phyloP scores from a whole-genome alignment of 257 asterid genomes.

The Solanum acaule region DNA sequence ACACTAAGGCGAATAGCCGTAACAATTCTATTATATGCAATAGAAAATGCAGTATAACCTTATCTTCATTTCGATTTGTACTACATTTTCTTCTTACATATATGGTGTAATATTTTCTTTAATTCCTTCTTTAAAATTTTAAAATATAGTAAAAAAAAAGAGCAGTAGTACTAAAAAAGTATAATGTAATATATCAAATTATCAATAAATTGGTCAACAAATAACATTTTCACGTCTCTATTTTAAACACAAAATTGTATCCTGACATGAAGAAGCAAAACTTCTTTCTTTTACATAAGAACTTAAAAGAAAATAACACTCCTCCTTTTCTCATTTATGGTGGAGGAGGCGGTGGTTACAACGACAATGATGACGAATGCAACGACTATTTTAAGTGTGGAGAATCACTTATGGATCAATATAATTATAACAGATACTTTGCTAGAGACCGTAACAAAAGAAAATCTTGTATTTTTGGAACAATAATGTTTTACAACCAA shows the following conservation, averaged over 20 bases:
- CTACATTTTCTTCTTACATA: background rate
- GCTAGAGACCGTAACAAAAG: background rate
- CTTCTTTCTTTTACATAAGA: background rate
- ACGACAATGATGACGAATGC: background rate
- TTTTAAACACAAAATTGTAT: background rate
- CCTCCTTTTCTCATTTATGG: background rate
- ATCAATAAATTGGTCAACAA: background rate
- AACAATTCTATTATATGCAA: too few species aligned
- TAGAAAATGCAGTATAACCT: background rate
- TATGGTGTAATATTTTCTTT: background rate
- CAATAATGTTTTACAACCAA: background rate
- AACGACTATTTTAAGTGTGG: background rate
- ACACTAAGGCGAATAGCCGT: too few species aligned
- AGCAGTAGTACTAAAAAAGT: background rate
- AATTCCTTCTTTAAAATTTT: too few species aligned
- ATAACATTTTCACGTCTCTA: background rate
- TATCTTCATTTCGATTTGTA: too few species aligned
- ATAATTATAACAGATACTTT: background rate
- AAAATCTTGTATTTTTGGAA: too few species aligned
- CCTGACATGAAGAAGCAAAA: background rate
- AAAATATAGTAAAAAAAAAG: too few species aligned
- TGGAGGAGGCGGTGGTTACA: background rate
- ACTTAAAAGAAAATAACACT: background rate
- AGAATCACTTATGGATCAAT: too few species aligned
- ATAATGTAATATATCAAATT: too few species aligned